These are phyloP conservation scores for Panellus pusillus DNA, from an alignment of 768 basidiomycete genomes.

Conservation along the genomic window DNA sequence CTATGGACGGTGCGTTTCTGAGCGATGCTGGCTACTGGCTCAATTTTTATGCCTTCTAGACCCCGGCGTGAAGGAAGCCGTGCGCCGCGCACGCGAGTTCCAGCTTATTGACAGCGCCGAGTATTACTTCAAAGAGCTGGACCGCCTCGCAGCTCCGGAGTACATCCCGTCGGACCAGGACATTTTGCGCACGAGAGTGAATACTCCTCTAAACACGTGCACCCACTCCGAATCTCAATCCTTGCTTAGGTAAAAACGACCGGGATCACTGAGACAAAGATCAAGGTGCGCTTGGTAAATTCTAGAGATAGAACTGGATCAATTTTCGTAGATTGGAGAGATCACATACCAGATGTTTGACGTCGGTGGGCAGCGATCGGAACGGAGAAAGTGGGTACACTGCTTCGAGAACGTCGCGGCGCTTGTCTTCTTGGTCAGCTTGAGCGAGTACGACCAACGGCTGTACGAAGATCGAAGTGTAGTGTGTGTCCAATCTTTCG, in stretches of 20 bases:
- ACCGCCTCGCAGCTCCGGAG: constrained; percentile 70
- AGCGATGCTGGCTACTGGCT: too few species aligned
- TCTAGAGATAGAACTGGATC: too few species aligned
- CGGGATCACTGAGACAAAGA: constrained; percentile 75
- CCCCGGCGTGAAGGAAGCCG: constrained; percentile 77
- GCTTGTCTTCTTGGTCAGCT: constrained; percentile 86
- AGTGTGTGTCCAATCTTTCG: constrained; percentile 47
- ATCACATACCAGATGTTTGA: constrained; percentile 92
- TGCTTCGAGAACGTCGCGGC: constrained; percentile 96
- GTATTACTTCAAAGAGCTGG: constrained; percentile 94
- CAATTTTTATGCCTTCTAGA: too few species aligned
- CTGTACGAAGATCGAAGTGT: constrained; percentile 95
- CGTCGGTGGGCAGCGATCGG: too few species aligned
- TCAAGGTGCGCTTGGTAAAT: not conserved
- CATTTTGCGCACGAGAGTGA: constrained; percentile 75
- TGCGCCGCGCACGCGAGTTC: constrained; percentile 85
- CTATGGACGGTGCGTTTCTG: too few species aligned
- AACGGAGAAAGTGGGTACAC: constrained; percentile 95
- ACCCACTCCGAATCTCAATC: too few species aligned
- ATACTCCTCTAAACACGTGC: too few species aligned
- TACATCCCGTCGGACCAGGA: constrained; percentile 96
- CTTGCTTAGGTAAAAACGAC: constrained; percentile 77
- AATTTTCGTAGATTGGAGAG: constrained; percentile 62
- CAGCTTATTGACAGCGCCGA: constrained; percentile 95
- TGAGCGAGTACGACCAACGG: constrained; percentile 98